Evolutionary conservation across 2,329 filamentous ascomycete species (phyloP), one percentile per base, ranked within the genome.

Genomic region (Taxawa tesnikishii): DNA sequence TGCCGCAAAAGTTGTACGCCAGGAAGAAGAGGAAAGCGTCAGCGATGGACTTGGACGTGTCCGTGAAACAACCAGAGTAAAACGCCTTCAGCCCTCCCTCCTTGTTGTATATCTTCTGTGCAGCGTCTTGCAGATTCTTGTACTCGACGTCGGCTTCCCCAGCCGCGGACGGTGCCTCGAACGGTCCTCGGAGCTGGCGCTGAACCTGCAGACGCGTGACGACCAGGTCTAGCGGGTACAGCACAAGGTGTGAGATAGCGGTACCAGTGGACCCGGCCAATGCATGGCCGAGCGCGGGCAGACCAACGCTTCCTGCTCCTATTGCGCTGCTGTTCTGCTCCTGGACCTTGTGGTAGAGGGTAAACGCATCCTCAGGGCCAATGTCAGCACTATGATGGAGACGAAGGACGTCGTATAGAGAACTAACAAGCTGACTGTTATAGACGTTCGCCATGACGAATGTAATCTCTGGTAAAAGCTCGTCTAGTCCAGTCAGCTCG

Each of bases 1-100:
- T 71, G 59, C 26, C 69, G 56, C 13, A 75, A 44, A 68, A 69
- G 3, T 61, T 81, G 58, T 93, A 92, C 37, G 82, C 78, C 12
- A 88, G 67, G 59, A 92, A 92, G 63, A 92, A 92, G 31, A 92
- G 65, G 50, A 90, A 88, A 35, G 79, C 82, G 59, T 90, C 83
- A 17, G 73, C 54, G 9, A 67, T 53, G 26, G 57, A 56, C 42
- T 67, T 67, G 15, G 53, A 43, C 1, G 60, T 56, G 43, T 67
- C 63, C 6, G 55, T 54, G 11, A 43, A 39, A 6, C 60, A 47
- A 4, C 64, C 63, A 15, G 55, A 61, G 41, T 67, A 94, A 42
- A 93, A 76, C 1, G 78, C 81, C 31, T 53, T 50, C 12, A 77
- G 42, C 3, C 80, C 75, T n/a, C 82, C 83, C 53, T 85, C 80